Base-by-base conservation (phyloP, 2,329 filamentous ascomycete genomes). In the Blastomyces gilchristii region DNA sequence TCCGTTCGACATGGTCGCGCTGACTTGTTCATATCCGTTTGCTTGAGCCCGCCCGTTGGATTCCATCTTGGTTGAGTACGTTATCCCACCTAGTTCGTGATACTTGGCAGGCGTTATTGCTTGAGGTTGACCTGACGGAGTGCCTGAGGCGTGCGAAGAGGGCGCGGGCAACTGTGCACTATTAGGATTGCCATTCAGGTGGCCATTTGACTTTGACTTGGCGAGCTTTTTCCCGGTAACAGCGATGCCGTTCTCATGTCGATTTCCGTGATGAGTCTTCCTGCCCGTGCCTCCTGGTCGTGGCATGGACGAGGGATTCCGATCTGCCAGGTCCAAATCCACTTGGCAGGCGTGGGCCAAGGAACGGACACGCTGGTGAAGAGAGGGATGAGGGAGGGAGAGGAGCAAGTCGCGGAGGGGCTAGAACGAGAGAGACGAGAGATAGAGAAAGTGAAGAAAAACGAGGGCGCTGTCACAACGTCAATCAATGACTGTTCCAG, bases 171-270 rank as follows among this genome's bases (percentile, higher is more conserved):
- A 67, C 70, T 69, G 67, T 70, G 73, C 66, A 68, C 77, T 75
- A 74, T 77, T 79, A 63, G 78, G 72, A 69, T 73, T 77, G 67
- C 78, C 80, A 75, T 82, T 82, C 71, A 83, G 72, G 70, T 83
- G 76, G 68, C 79, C 79, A 76, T 80, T 82, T 65, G 81, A 83
- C 72, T 80, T 83, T 72, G 82, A 80, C 74, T 81, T 82, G 66
- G 76, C 79, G 70, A 87, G 79, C 75, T 87, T 86, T 81, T 87
- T 90, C 69, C 87, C 87, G 61, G 88, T 85, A 72, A 87, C 87
- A 82, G 91, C 88, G 76, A 91, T 82, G 73, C 90, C 91, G 87
- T 90, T 91, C 79, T 96, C 91, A 79, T 95, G 88, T 76, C 88
- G 86, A 72, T 82, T 85, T 78, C 87, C 87, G 79, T 86, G 85